A percentile compares a stretch with the other conserved stretches of the same genome.
These are phyloP conservation scores for Dispira simplex DNA, from an alignment of 192 early-diverging fungal genomes.

Conservation along the genomic window DNA sequence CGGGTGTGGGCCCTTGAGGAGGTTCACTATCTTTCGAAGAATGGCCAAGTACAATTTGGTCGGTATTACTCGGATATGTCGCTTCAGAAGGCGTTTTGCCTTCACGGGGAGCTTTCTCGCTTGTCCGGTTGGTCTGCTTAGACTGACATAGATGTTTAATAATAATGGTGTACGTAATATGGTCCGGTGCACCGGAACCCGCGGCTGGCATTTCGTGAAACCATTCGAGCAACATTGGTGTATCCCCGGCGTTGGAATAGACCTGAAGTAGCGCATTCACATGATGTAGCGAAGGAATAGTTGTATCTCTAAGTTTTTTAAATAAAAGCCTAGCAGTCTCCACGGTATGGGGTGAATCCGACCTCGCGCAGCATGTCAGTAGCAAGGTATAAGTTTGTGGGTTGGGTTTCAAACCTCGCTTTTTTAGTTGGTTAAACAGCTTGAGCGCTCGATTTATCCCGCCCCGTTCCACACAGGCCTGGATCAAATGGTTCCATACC, in stretches of 20 bases:
- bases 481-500: conserved; percentile 4
- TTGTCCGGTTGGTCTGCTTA: no score
- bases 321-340: neutral
- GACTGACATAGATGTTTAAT: neutral
- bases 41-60: no score
- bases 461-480: neutral
- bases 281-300: neutral
- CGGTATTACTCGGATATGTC: no score
- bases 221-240: neutral
- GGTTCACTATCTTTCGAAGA: no score
- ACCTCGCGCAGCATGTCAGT: neutral
- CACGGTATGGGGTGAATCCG: neutral
- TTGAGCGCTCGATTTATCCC: neutral
- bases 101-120: no score
- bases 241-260: neutral
- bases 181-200: neutral
- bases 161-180: neutral
- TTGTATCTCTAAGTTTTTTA: neutral
- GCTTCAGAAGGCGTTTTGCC: no score
- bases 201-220: neutral
- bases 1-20: no score
- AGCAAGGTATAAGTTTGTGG: neutral
- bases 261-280: neutral
- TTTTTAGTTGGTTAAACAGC: neutral
- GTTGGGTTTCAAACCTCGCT: neutral